Base-by-base conservation (phyloP, 495 filamentous ascomycete species). In the Xylaria bambusicola region DNA sequence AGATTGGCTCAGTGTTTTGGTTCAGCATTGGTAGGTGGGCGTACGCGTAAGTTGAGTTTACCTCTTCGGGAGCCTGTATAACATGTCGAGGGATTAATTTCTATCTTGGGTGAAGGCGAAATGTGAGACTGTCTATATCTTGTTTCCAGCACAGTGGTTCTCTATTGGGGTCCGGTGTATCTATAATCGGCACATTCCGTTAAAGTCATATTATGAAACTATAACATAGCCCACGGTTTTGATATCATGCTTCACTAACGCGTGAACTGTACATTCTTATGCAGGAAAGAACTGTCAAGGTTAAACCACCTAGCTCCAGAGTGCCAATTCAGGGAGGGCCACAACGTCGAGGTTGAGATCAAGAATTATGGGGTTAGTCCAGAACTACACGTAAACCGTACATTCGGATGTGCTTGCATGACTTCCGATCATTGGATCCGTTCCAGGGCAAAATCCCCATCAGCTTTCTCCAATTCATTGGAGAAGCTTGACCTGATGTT, bases 401-500 rank as follows among this genome's bases (percentile, higher is more conserved):
- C 15, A 6, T 6, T 49, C 24, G 6, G 0, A 7, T 2, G 2
- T 33, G 8, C 1, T 50, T 6, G 17, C 45, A 47, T 29, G 17
- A 2, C 33, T 33, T 27, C 27, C 26, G 47, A 24, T 6, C 26
- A 27, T 50, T 18, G 2, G n/a, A 18, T 51, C 29, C 48, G 18
- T 3, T 51, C 6, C 1, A 26, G 20, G 18, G 3, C 4, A 2
- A 24, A 4, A 18, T 35, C 31, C 18, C 49, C 49, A 52, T 31
- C 10, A 50, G 3, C 31, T n/a, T 36, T 52, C 49, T 24, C 49
- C 49, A 52, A 52, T 21, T 52, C 13, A 21, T 38, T 3, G 31
- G 6, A 10, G 6, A 33, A 33, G 31, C 31, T 52, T 36, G 31
- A 33, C 31, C 6, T 6, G 31, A 33, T 33, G 31, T 33, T 33